Evolutionary conservation across 2,329 filamentous ascomycete species (phyloP), one percentile per base, ranked within the genome.

Genomic region (Phialemoniopsis sp.): DNA sequence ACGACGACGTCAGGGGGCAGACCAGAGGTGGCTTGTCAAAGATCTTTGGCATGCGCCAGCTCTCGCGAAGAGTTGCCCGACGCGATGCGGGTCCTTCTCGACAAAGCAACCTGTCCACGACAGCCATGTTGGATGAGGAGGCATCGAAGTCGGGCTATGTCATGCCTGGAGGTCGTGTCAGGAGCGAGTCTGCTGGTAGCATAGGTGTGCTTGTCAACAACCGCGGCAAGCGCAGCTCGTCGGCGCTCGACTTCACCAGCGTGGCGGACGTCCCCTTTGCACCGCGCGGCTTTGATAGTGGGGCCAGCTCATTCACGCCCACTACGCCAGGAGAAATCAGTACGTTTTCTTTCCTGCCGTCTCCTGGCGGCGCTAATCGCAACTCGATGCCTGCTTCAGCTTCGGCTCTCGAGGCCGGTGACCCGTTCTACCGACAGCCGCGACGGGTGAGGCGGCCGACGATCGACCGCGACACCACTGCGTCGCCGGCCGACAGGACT

Each of bases 361-460:
- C 79, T 21, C 76, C 80, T 9, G 70, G 68, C 30, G 59, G 64
- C 50, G 65, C 46, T 61, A 62, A 16, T 60, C 63, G 40, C 68
- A 59, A 56, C 68, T 57, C 47, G 52, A 59, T 60, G 52, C 64
- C 69, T 43, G 60, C 72, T 48, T 51, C 71, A 43, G 60, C 72
- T 48, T 51, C 71, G 5, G 63, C 69, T 32, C 62, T 72, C 19
- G 57, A 70, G 26, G 74, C 73, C 12, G 67, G 78, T 2, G 89
- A 95, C 57, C 88, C 88, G 0, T 97, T 93, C 56, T 97, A 95
- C 57, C 83, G 91, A 35, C 88, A 89, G 14, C 91, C 90, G 13
- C 74, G 90, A 47, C 73, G 80, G 40, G 77, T 85, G 30, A 52
- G 59, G 26, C 49, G 55, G 5, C 40, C 46, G 5, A 60, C 59